Conservation (phyloP, 2,329 filamentous ascomycete genomes). For the Coniella lustricola region DNA sequence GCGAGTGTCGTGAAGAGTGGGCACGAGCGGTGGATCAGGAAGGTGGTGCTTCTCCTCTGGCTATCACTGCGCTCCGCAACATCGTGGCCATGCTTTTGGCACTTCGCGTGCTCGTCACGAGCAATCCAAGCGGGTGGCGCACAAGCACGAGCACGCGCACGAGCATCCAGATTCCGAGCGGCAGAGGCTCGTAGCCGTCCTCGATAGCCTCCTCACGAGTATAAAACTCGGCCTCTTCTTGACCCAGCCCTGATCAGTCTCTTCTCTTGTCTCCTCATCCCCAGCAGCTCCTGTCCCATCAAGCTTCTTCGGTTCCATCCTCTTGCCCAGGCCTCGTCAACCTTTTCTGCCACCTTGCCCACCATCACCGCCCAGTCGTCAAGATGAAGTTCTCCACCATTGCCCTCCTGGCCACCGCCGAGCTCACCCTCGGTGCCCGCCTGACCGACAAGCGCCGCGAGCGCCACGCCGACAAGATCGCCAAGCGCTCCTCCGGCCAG, state of each 20-base stretch:
- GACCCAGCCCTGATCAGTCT: not conserved
- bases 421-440: constrained; percentile 35
- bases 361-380: constrained; percentile 7
- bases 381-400: constrained; percentile 41
- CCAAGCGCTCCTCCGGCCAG: constrained; percentile 1
- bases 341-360: not conserved
- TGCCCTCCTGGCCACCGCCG: constrained; percentile 30
- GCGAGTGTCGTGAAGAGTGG: not conserved
- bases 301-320: not conserved
- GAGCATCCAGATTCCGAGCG: not conserved
- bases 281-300: constrained; percentile 1
- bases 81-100: not conserved
- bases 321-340: not conserved
- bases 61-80: not conserved
- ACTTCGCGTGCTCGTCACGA: too few relatives aligned
- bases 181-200: too few relatives aligned
- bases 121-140: too few relatives aligned
- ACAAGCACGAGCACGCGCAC: too few relatives aligned
- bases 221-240: not conserved
- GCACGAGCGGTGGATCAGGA: not conserved
- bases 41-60: not conserved
- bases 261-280: not conserved
- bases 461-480: constrained; percentile 17
- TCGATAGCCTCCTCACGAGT: not conserved
- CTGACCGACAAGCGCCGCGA: constrained; percentile 31